Conservation (phyloP, 306 rosid species). For the Dalbergia cochinchinensis region DNA sequence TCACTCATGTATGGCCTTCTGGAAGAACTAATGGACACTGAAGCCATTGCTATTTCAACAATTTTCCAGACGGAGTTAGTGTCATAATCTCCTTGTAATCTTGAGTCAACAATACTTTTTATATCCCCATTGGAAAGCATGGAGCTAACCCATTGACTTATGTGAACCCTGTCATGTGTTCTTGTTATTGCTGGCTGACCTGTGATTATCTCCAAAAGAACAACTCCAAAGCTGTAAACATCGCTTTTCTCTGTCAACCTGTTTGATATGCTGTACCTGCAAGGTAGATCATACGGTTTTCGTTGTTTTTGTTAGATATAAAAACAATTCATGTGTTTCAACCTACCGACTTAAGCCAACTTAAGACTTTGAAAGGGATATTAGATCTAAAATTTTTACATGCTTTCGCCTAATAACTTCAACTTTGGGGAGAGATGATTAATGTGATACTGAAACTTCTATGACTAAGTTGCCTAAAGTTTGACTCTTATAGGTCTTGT, state of each 20-base stretch:
- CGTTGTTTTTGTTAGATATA: background rate
- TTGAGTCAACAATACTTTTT: slow-evolving; percentile 54
- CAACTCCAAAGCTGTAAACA: slow-evolving; percentile 69
- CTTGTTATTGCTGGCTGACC: slow-evolving; percentile 43
- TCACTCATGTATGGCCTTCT: slow-evolving; percentile 63
- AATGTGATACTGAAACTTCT: too few relatives aligned
- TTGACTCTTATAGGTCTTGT: too few relatives aligned
- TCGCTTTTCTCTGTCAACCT: slow-evolving; percentile 66
- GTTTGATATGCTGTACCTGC: slow-evolving; percentile 52
- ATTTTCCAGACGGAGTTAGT: slow-evolving; percentile 53
- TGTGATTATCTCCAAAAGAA: slow-evolving; percentile 61
- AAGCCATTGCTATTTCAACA: slow-evolving; percentile 63
- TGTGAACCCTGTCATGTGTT: slow-evolving; percentile 42
- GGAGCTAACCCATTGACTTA: slow-evolving; percentile 54
- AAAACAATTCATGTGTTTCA: too few relatives aligned
- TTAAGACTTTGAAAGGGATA: too few relatives aligned
- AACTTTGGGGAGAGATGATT: too few relatives aligned
- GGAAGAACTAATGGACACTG: slow-evolving; percentile 38
- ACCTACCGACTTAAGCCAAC: too few relatives aligned
- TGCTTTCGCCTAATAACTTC: too few relatives aligned
- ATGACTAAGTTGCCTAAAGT: too few relatives aligned
- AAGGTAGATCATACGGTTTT: background rate
- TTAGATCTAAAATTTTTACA: too few relatives aligned
- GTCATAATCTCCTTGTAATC: slow-evolving; percentile 42
- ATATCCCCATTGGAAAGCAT: slow-evolving; percentile 53